These are phyloP conservation scores for Umbelopsis vinacea DNA, from an alignment of 192 early-diverging fungal species.

Conservation along the genomic window DNA sequence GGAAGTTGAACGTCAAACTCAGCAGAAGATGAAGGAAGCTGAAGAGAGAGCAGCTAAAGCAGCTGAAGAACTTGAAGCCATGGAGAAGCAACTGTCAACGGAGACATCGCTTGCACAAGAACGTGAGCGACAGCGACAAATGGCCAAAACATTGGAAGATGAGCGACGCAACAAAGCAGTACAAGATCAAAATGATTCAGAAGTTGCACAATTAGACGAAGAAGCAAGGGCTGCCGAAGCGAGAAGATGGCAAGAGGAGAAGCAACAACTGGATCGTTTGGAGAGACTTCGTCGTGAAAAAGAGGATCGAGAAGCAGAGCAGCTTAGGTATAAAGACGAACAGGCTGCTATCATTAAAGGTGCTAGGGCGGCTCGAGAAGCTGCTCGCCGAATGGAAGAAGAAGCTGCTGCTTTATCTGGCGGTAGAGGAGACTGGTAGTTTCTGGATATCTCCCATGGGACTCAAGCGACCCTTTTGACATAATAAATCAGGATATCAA, in stretches of 20 bases:
- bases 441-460: background rate
- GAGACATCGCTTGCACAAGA: conserved; percentile 48
- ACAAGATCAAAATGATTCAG: conserved; percentile 36
- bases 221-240: conserved; percentile 34
- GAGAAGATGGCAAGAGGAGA: conserved; percentile 38
- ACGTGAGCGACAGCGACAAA: conserved; percentile 48
- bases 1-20: conserved; percentile 34
- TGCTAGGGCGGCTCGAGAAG: conserved; percentile 18
- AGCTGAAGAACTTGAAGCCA: conserved; percentile 48
- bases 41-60: conserved; percentile 48
- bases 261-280: conserved; percentile 25
- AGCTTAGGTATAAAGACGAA: background rate
- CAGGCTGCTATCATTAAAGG: conserved; percentile 10
- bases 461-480: too few relatives aligned
- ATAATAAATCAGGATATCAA: too few relatives aligned
- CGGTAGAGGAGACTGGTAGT: background rate
- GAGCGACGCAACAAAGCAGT: conserved; percentile 43
- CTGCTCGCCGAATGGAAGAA: conserved; percentile 13
- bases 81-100: conserved; percentile 45
- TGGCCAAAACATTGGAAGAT: conserved; percentile 47
- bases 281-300: conserved; percentile 29
- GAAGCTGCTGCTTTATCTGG: background rate
- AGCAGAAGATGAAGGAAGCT: conserved; percentile 38
- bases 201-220: conserved; percentile 45
- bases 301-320: conserved; percentile 9